Evolutionary conservation across 495 filamentous ascomycete genomes (phyloP).

Genomic region (Penicillium canariense): DNA sequence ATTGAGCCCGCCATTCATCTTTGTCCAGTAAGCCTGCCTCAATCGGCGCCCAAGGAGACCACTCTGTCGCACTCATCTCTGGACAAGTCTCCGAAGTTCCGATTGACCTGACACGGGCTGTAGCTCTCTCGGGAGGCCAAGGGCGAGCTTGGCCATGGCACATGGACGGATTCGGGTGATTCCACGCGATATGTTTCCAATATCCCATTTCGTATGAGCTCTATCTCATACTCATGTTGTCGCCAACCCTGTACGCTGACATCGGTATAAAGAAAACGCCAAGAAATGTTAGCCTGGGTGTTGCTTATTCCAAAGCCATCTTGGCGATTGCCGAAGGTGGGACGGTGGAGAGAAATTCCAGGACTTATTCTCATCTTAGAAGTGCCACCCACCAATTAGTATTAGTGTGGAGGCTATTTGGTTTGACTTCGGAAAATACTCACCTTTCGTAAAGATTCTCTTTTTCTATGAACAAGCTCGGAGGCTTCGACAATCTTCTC

Average conservation of each 20-base stretch:
- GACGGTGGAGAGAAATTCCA: not conserved
- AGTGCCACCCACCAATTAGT: not conserved
- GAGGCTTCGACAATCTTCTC: too few relatives aligned
- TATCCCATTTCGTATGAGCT: not conserved
- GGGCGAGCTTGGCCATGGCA: not conserved
- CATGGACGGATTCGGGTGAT: not conserved
- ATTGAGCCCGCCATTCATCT: constrained; percentile 8
- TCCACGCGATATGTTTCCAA: not conserved
- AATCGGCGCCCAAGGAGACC: constrained; percentile 13
- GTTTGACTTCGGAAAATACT: too few relatives aligned
- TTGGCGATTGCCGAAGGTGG: not conserved
- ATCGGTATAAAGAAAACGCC: not conserved
- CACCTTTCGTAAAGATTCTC: too few relatives aligned
- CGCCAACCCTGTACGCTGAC: not conserved
- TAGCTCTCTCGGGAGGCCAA: not conserved
- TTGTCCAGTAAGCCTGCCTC: constrained; percentile 9
- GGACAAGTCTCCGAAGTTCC: not conserved
- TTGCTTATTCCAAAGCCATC: not conserved
- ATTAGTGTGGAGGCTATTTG: too few relatives aligned
- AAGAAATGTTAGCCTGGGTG: not conserved
- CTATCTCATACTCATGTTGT: not conserved
- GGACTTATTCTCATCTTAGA: not conserved
- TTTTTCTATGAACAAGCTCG: too few relatives aligned
- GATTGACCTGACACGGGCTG: not conserved
- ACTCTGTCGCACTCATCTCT: not conserved